phyloP scores from a whole-genome alignment of 2,329 filamentous ascomycete species.

The Aspergillus sclerotialis region DNA sequence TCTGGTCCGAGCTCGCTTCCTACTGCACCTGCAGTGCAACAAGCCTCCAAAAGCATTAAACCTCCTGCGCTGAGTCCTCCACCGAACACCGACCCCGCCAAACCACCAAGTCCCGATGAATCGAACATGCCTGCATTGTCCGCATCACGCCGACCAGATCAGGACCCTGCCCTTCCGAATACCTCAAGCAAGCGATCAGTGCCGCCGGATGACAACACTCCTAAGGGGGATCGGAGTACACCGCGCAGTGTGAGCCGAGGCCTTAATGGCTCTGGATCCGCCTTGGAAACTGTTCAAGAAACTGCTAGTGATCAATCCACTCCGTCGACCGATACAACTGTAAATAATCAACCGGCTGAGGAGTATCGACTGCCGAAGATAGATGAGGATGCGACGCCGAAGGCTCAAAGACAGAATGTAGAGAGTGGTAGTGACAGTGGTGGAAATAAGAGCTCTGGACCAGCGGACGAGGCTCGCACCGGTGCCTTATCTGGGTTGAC shows the following conservation, averaged over 20 bases:
- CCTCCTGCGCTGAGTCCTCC: constrained; percentile 56
- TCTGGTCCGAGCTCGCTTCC: constrained; percentile 37
- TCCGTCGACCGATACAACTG: constrained; percentile 43
- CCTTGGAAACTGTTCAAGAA: constrained; percentile 87
- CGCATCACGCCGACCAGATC: constrained; percentile 21
- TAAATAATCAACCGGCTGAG: constrained; percentile 34
- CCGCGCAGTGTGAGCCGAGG: constrained; percentile 52
- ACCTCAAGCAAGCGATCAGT: constrained; percentile 29
- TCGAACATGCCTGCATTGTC: constrained; percentile 36
- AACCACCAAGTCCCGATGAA: constrained; percentile 61
- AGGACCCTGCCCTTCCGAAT: constrained; percentile 27
- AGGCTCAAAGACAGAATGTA: constrained; percentile 36
- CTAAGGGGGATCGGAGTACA: constrained; percentile 30
- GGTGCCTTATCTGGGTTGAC: constrained; percentile 33
- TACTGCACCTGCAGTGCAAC: constrained; percentile 57
- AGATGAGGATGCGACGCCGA: constrained; percentile 33
- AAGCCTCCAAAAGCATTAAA: constrained; percentile 60
- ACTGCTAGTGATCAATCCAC: constrained; percentile 66
- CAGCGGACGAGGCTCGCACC: constrained; percentile 30
- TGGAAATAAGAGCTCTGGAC: constrained; percentile 30
- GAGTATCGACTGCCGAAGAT: constrained; percentile 29
- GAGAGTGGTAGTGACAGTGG: constrained; percentile 57
- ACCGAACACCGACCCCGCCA: constrained; percentile 53
- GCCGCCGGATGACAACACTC: constrained; percentile 18
- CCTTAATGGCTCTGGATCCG: constrained; percentile 53